Conservation (phyloP, 2,329 filamentous ascomycete genomes). For the Microascus cirrosus region DNA sequence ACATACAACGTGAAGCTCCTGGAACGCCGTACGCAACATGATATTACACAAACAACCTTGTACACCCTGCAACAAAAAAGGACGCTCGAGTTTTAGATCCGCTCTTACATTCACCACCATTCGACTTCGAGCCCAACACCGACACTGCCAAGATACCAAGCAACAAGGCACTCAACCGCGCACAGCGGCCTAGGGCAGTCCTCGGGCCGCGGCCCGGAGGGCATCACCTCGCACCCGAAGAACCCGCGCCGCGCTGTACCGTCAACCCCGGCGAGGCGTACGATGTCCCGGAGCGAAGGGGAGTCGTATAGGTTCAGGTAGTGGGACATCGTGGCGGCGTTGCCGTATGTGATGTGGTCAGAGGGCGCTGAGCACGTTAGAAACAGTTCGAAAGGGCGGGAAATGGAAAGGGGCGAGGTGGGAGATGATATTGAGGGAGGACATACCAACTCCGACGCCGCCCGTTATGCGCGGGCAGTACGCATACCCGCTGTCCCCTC, state of each 20-base stretch:
- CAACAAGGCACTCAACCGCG: constrained; percentile 9
- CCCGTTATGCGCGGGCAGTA: neutral
- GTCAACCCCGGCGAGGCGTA: neutral
- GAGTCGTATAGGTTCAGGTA: constrained; percentile 9
- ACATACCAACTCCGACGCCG: constrained; percentile 2
- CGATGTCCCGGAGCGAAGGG: neutral
- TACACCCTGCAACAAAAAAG: neutral
- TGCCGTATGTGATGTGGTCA: constrained; percentile 10
- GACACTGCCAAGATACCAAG: constrained; percentile 9
- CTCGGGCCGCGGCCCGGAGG: constrained; percentile 5
- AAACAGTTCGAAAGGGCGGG: neutral
- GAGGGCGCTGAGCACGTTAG: constrained; percentile 4
- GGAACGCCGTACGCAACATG: neutral
- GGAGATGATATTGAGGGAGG: neutral
- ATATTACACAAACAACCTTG: neutral
- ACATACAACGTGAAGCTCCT: neutral
- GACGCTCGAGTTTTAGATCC: neutral
- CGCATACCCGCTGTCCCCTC: neutral
- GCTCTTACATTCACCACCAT: constrained; percentile 5
- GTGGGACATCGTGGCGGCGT: constrained; percentile 8
- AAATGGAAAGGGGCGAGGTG: neutral
- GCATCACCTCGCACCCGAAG: constrained; percentile 8
- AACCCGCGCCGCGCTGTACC: neutral
- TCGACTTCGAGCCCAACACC: constrained; percentile 8
- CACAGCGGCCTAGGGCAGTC: constrained; percentile 8